Evolutionary conservation across 192 early-diverging fungal genomes (phyloP), one percentile per base, ranked within the genome.

Genomic region (Coemansia sp.): DNA sequence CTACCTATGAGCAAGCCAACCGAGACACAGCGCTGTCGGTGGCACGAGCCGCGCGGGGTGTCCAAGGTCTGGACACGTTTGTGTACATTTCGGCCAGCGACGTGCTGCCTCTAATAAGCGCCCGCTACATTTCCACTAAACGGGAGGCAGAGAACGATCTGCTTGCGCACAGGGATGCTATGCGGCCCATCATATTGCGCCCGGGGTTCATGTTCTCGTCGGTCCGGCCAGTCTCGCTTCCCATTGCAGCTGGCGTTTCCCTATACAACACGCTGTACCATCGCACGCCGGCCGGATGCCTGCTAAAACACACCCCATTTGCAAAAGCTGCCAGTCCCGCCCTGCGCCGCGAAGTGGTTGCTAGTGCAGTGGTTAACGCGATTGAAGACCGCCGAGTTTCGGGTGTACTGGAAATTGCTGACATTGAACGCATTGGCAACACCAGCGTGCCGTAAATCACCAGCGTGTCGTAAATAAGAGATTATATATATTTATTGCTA

Each of bases 21-120:
- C 81, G 85, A 23, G 87, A 89, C 52, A 85, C 87, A 22, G 87
- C 85, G 5, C 70, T 86, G 7, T 63, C 67, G 0, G 65, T 89
- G 13, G 84, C 85, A 11, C 70, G 76, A 15, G 65, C 68, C 9
- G 84, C 80, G 5, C 76, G 68, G 6, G 53, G 71, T 38, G 42
- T 59, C 15, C 60, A 71, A 9, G 70, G 72, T 5, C 60, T 86
- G 5, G 58, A 75, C 4, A 77, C 81, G 8, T 87, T 86, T 64
- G 81, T 77, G 13, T 89, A 83, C 41, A 76, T 89, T 21, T 89
- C 88, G 10, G 88, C 88, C 11, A 78, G 69, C 23, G 84, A 86
- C 36, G 40, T 80, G 0, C 41, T 87, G 17, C 88, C 88, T 13
- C 73, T 84, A 6, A 58, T 89, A 29, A 77, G 83, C 39, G 70